Conservation (phyloP, 2,329 filamentous ascomycete genomes). For the Capronia americana region DNA sequence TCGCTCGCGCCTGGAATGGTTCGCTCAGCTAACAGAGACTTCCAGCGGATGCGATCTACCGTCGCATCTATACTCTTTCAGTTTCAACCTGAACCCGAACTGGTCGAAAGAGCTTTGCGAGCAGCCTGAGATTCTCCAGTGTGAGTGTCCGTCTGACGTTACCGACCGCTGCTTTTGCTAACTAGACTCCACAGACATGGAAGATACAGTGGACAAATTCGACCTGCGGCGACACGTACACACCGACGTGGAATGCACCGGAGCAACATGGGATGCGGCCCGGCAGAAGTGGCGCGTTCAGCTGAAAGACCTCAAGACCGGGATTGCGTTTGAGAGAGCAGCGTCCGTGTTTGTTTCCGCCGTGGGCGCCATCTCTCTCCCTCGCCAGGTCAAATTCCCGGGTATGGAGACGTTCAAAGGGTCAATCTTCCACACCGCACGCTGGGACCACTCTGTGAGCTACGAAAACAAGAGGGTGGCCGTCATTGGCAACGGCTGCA, state of each 20-base stretch:
- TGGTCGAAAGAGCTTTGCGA: slow-evolving; percentile 59
- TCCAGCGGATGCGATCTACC: slow-evolving; percentile 44
- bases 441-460: slow-evolving; percentile 58
- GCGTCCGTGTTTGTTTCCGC: slow-evolving; percentile 42
- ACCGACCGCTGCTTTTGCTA: too few relatives aligned
- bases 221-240: slow-evolving; percentile 40
- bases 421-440: slow-evolving; percentile 62
- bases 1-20: too few relatives aligned
- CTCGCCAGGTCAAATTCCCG: slow-evolving; percentile 47
- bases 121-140: slow-evolving; percentile 58
- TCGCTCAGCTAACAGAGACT: background rate
- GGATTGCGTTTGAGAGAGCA: slow-evolving; percentile 17
- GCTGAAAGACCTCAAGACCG: slow-evolving; percentile 37
- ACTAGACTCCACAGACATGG: slow-evolving; percentile 42
- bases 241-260: slow-evolving; percentile 36
- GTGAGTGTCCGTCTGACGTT: background rate
- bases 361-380: slow-evolving; percentile 43
- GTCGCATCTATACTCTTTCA: slow-evolving; percentile 62
- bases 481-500: slow-evolving; percentile 64
- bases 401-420: slow-evolving; percentile 62
- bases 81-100: slow-evolving; percentile 59
- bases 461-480: slow-evolving; percentile 62
- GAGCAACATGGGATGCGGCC: slow-evolving; percentile 39
- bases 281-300: slow-evolving; percentile 41
- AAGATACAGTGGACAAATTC: slow-evolving; percentile 45